These are phyloP conservation scores for Telopea speciosissima DNA, from an alignment of 177 flowering plant species.

Conservation along the genomic window DNA sequence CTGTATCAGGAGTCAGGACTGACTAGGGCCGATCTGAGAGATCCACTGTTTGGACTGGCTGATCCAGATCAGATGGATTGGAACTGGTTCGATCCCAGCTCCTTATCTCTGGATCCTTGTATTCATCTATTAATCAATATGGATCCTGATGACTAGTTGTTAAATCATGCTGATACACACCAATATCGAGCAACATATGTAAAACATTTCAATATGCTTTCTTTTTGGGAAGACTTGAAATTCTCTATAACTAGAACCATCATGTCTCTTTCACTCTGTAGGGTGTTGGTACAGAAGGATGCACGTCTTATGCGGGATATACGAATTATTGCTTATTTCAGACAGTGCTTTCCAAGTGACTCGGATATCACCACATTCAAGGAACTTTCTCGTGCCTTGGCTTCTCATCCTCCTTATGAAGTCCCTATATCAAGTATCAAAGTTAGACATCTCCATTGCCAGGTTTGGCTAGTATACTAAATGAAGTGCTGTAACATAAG, in stretches of 20 bases:
- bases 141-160: background rate
- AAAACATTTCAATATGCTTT: background rate
- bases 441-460: slow-evolving; percentile 66
- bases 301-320: slow-evolving; percentile 59
- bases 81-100: too few relatives aligned
- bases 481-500: background rate
- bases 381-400: slow-evolving; percentile 77
- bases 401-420: slow-evolving; percentile 84
- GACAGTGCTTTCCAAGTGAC: slow-evolving; percentile 68
- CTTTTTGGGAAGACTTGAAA: background rate
- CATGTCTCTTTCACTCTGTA: slow-evolving; percentile 21
- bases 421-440: slow-evolving; percentile 60
- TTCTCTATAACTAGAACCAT: background rate
- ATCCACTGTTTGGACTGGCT: too few relatives aligned
- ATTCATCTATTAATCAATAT: too few relatives aligned
- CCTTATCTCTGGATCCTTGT: too few relatives aligned
- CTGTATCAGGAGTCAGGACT: too few relatives aligned
- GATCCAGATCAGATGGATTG: too few relatives aligned
- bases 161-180: too few relatives aligned
- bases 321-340: slow-evolving; percentile 73
- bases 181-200: too few relatives aligned
- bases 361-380: slow-evolving; percentile 47
- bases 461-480: slow-evolving; percentile 35
- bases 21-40: too few relatives aligned
- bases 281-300: slow-evolving; percentile 64